Evolutionary conservation across 768 basidiomycete species (phyloP), one percentile per base, ranked within the genome.

Genomic region (Amanita jacksonii): DNA sequence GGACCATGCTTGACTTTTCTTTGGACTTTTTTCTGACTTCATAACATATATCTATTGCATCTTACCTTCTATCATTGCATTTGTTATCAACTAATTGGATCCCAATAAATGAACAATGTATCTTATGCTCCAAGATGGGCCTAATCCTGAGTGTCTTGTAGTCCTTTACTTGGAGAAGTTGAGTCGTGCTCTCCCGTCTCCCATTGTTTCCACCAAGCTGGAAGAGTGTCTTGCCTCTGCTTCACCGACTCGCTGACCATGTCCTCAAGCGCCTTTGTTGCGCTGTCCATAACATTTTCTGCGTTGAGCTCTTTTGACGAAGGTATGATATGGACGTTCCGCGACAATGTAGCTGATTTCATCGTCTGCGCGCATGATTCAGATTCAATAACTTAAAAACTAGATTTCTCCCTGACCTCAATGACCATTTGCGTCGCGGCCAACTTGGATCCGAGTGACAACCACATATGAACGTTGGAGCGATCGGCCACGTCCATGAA

Each of bases 121-220:
- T n/a, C n/a, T n/a, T n/a, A n/a, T n/a, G n/a, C n/a, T n/a, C n/a
- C n/a, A n/a, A n/a, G n/a, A n/a, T n/a, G n/a, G n/a, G n/a, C n/a
- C n/a, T 9, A 9, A 9, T 46, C 38, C 30, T 25, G 16, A 40
- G 38, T 15, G n/a, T n/a, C n/a, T 19, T 46, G 20, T 4, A 4
- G 10, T 8, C 9, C 13, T 3, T 18, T n/a, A 25, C 22, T 45
- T 37, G 33, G 10, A 5, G 15, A 5, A 9, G 9, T 23, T 15
- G 22, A 7, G 22, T 27, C 39, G 27, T 8, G 6, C 10, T 34
- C 22, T n/a, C 32, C 36, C 12, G n/a, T 38, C 19, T 49, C 32
- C 60, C 57, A 62, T 15, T 57, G 51, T 39, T 49, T 55, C 62
- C 61, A 63, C 62, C 62, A 63, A 8, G 23, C 22, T 4, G 61